Conservation (phyloP, 2,329 filamentous ascomycete species). For the Diaporthe sp. region DNA sequence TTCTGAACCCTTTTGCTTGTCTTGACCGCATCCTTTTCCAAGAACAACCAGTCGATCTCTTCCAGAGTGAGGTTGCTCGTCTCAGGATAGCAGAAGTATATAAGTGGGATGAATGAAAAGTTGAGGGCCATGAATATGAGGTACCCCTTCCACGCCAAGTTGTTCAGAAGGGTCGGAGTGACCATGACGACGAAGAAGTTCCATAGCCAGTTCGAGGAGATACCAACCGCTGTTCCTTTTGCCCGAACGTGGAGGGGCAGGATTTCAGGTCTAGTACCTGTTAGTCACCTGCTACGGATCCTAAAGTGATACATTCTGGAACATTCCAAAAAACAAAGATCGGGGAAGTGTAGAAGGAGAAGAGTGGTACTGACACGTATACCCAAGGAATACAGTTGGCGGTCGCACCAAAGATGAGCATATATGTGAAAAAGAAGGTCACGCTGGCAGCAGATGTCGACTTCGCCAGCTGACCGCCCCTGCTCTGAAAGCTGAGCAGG, state of each 20-base stretch:
- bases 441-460: slow-evolving; percentile 48
- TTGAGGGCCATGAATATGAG: slow-evolving; percentile 66
- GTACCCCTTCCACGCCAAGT: slow-evolving; percentile 64
- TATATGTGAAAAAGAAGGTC: slow-evolving; percentile 54
- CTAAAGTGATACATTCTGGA: no score
- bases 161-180: slow-evolving; percentile 62
- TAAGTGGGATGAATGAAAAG: slow-evolving; percentile 57
- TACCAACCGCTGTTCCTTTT: slow-evolving; percentile 51
- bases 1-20: slow-evolving; percentile 38
- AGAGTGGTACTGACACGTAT: slow-evolving; percentile 44
- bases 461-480: slow-evolving; percentile 40
- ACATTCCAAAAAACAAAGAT: no score
- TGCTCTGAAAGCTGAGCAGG: slow-evolving; percentile 47
- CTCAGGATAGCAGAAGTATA: slow-evolving; percentile 66
- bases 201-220: slow-evolving; percentile 54
- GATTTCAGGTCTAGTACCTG: slow-evolving; percentile 48
- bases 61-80: slow-evolving; percentile 64
- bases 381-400: slow-evolving; percentile 55
- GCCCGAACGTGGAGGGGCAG: slow-evolving; percentile 51
- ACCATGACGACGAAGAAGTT: slow-evolving; percentile 62
- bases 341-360: no score
- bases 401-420: slow-evolving; percentile 49
- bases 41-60: slow-evolving; percentile 65
- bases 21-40: slow-evolving; percentile 41
- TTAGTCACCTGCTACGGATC: no score